Evolutionary conservation across 164 flowering plant genomes (phyloP), one percentile per base, ranked within the genome.

Genomic region (Pachysandra terminalis): DNA sequence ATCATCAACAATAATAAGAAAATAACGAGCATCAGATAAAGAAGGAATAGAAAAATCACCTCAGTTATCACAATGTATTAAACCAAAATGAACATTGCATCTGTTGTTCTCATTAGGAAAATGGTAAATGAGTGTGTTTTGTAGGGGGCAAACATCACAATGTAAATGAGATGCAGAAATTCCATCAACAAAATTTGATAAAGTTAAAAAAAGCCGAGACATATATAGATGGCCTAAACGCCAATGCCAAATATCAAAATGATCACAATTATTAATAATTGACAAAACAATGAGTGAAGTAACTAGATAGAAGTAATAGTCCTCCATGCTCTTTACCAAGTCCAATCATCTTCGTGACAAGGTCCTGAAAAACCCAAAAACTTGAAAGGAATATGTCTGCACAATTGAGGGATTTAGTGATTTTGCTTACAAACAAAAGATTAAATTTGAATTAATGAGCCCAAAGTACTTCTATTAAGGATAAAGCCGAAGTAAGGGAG

Each of bases 211-310:
- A 23, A n/a, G n/a, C n/a, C 60, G 32, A 25, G 60, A 23, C 5
- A 12, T 13, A 57, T 3, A 57, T 5, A 2, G 32, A 25, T 57
- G 60, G 26, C 32, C 60, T 15, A 57, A 57, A 25, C 15, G 32
- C 32, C 28, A 57, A 57, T 57, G 60, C 60, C 60, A 57, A 57
- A 57, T 2, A 23, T 57, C 60, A 57, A 57, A 57, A 9, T 28
- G 25, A 10, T 40, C 45, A 10, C 10, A 0, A 23, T 49, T 49
- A 16, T 49, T 9, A 19, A 9, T 12, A 49, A 13, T 49, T 9
- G 53, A 49, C 15, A 49, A 10, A 49, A 49, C 15, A 49, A 19
- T 49, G 15, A 19, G 19, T 9, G 53, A 49, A 49, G 17, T 16
- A 49, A 13, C 15, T 2, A 13, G 19, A 49, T 49, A 49, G 15